Base-by-base conservation (phyloP, 805 yeast genomes). In the Cyberlindnera mrakii region DNA sequence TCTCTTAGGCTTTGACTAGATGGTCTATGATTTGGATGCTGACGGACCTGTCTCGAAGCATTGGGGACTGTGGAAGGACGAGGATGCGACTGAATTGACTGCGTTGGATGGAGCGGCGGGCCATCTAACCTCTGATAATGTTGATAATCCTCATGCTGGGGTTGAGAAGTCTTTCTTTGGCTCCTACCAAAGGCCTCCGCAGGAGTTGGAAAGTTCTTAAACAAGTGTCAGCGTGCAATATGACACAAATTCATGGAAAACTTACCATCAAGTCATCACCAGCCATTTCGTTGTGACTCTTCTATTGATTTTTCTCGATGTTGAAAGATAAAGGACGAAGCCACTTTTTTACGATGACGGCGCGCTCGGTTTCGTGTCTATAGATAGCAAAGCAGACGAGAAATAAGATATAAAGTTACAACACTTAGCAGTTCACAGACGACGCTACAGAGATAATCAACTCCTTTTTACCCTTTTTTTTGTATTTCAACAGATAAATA, bases 271-370 rank as follows among this genome's bases (percentile, higher is more conserved):
- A 44, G 19, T 58, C 62, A 46, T 58, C 62, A 3, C 53, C 57
- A n/a, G 50, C 59, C 60, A 56, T 55, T 48, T 10, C 88, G 74
- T 23, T 23, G 11, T 23, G 11, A 23, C 27, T 23, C 3, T 6
- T 23, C 27, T 23, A 23, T 23, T 23, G 27, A 7, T 23, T 23
- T 23, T 23, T 23, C 27, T 23, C 6, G 3, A 23, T 8, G 27
- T 23, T 23, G 27, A 23, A 10, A 23, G 27, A 23, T 23, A 23
- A 23, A 23, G 27, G 27, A 23, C 10, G 27, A 23, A 23, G 27
- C 27, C 27, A 23, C 27, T 23, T 23, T 23, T 23, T 23, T 23
- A 23, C 27, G 27, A 23, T 20, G 23, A 19, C 23, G 8, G 8
- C 27, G 27, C 27, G 27, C 27, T 23, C 27, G 2, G 27, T 23